Evolutionary conservation across 2,329 filamentous ascomycete species (phyloP).

Genomic region (Neoarthrinium moseri): DNA sequence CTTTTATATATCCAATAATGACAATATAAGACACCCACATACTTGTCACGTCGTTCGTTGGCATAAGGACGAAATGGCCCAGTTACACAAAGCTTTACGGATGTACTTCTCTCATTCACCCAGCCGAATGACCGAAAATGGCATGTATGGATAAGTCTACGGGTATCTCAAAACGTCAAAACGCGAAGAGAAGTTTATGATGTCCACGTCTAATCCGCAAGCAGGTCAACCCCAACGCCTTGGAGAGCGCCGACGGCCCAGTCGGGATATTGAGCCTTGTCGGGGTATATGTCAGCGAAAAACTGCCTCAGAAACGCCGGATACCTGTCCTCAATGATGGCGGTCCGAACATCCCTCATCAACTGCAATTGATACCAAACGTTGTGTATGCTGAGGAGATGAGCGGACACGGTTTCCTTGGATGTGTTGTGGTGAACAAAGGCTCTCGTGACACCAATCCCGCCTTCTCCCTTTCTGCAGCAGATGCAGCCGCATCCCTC

Average conservation of each 20-base stretch:
- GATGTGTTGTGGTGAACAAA: conserved; percentile 89
- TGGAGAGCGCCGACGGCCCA: conserved; percentile 84
- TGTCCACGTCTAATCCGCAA: conserved; percentile 27
- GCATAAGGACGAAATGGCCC: too few relatives aligned
- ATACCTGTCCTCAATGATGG: conserved; percentile 79
- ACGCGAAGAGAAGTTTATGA: not conserved
- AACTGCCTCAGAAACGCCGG: conserved; percentile 76
- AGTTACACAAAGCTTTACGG: too few relatives aligned
- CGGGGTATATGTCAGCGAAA: conserved; percentile 71
- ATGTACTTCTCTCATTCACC: too few relatives aligned
- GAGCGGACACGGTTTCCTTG: conserved; percentile 92
- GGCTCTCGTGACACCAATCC: conserved; percentile 79
- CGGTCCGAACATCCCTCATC: conserved; percentile 72
- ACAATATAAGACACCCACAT: too few relatives aligned
- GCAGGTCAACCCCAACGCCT: conserved; percentile 76
- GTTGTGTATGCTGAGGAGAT: conserved; percentile 88
- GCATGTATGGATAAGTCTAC: not conserved
- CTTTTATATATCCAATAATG: too few relatives aligned
- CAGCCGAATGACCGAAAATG: too few relatives aligned
- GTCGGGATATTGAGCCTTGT: conserved; percentile 66
- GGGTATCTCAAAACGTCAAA: not conserved
- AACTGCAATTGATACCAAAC: conserved; percentile 87
- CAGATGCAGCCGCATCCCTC: conserved; percentile 77
- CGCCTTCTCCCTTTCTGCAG: conserved; percentile 67
- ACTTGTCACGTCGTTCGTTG: too few relatives aligned